Evolutionary conservation across 2,329 filamentous ascomycete genomes (phyloP).

Genomic region (Claviceps cyperi): DNA sequence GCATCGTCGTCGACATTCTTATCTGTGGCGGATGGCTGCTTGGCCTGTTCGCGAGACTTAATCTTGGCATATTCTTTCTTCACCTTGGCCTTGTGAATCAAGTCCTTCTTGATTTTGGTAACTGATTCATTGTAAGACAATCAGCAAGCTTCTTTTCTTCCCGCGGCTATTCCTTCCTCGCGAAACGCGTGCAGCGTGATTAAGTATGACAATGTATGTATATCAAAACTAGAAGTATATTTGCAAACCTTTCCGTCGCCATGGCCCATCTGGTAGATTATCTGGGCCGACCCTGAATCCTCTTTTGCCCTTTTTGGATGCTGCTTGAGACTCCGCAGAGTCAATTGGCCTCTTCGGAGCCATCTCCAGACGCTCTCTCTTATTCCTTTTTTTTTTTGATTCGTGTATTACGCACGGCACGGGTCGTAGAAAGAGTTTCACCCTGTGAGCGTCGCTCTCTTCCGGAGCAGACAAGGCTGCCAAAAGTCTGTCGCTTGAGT

Average conservation of each 20-base stretch:
- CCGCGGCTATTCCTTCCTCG: not conserved
- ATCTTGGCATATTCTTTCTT: constrained; percentile 88
- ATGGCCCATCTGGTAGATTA: constrained; percentile 80
- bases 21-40: constrained; percentile 6
- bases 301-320: constrained; percentile 41
- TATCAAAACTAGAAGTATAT: not conserved
- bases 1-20: constrained; percentile 8
- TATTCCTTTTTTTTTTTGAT: not conserved
- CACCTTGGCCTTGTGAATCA: constrained; percentile 86
- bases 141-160: not conserved
- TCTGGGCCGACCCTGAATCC: constrained; percentile 80
- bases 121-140: constrained; percentile 31
- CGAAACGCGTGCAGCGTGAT: not conserved
- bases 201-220: not conserved
- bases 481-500: too few relatives aligned
- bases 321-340: constrained; percentile 17
- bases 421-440: not conserved
- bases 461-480: not conserved
- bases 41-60: constrained; percentile 37
- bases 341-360: constrained; percentile 18
- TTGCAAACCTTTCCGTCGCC: constrained; percentile 55
- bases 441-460: too few relatives aligned
- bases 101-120: constrained; percentile 73
- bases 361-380: constrained; percentile 11
- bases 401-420: not conserved